phyloP scores from a whole-genome alignment of 2,329 filamentous ascomycete genomes.

The Tetracladium maxilliforme region DNA sequence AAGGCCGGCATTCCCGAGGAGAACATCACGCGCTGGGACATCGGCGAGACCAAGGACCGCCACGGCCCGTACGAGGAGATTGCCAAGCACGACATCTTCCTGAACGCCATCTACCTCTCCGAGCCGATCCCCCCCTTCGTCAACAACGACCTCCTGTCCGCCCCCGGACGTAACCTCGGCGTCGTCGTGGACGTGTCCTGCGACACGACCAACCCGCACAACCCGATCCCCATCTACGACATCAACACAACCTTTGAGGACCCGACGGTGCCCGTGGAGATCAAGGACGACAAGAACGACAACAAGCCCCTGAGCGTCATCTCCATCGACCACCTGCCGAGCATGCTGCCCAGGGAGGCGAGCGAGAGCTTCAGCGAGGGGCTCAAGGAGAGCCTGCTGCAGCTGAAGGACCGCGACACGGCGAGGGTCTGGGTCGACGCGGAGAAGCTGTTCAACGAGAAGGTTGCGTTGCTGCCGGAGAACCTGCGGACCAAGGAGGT shows the following conservation, averaged over 20 bases:
- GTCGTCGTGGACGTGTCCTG: slow-evolving; percentile 71
- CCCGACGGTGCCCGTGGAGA: slow-evolving; percentile 67
- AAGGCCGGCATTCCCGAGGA: slow-evolving; percentile 57
- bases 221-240: slow-evolving; percentile 63
- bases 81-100: slow-evolving; percentile 57
- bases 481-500: slow-evolving; percentile 14
- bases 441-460: slow-evolving; percentile 71
- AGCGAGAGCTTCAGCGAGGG: slow-evolving; percentile 73
- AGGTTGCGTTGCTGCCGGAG: slow-evolving; percentile 55
- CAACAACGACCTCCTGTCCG: slow-evolving; percentile 51
- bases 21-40: slow-evolving; percentile 57
- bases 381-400: slow-evolving; percentile 62
- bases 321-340: slow-evolving; percentile 75
- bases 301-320: slow-evolving; percentile 57
- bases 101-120: slow-evolving; percentile 83
- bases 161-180: slow-evolving; percentile 54
- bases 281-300: slow-evolving; percentile 31
- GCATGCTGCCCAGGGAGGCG: slow-evolving; percentile 71
- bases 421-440: slow-evolving; percentile 74
- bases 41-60: slow-evolving; percentile 53
- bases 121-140: slow-evolving; percentile 72
- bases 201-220: slow-evolving; percentile 57
- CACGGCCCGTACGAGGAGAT: slow-evolving; percentile 69
- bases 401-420: slow-evolving; percentile 60
- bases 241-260: slow-evolving; percentile 77